Evolutionary conservation across 1,284 basidiomycete species (phyloP).

Genomic region (Ceratobasidium sp.): DNA sequence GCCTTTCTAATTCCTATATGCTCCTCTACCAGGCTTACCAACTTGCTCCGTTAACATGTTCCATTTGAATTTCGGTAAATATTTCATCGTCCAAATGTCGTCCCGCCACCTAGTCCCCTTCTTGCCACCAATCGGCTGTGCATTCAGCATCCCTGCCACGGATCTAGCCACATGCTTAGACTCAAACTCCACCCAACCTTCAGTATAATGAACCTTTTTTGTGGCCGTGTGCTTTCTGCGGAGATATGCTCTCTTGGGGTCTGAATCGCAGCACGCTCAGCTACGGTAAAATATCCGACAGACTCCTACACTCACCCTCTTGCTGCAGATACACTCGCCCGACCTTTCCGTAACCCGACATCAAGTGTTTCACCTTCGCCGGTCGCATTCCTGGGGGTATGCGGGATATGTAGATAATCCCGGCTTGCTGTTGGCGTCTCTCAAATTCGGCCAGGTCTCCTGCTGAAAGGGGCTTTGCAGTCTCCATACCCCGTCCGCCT

Average conservation of each 20-base stretch:
- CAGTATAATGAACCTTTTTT: constrained; percentile 86
- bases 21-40: constrained; percentile 63
- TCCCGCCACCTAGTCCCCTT: constrained; percentile 92
- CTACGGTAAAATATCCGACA: too few species aligned
- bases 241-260: constrained; percentile 78
- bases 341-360: constrained; percentile 83
- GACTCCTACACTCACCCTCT: constrained; percentile 73
- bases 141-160: constrained; percentile 95
- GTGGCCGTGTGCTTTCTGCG: constrained; percentile 79
- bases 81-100: constrained; percentile 99
- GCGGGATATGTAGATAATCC: constrained; percentile 93
- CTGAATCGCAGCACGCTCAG: too few species aligned
- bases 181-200: constrained; percentile 98
- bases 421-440: constrained; percentile 72
- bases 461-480: constrained; percentile 64
- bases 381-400: constrained; percentile 99
- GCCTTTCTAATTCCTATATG: background rate
- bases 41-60: constrained; percentile 98
- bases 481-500: background rate
- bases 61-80: constrained; percentile 98
- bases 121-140: constrained; percentile 93
- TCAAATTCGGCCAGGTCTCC: constrained; percentile 76
- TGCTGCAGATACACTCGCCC: constrained; percentile 88
- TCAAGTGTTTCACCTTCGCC: constrained; percentile 92
- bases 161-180: constrained; percentile 91